Percentiles rank a stretch among this genome's conserved stretches.
phyloP scores from a whole-genome alignment of 2,329 filamentous ascomycete species.

The Fusarium compactum region DNA sequence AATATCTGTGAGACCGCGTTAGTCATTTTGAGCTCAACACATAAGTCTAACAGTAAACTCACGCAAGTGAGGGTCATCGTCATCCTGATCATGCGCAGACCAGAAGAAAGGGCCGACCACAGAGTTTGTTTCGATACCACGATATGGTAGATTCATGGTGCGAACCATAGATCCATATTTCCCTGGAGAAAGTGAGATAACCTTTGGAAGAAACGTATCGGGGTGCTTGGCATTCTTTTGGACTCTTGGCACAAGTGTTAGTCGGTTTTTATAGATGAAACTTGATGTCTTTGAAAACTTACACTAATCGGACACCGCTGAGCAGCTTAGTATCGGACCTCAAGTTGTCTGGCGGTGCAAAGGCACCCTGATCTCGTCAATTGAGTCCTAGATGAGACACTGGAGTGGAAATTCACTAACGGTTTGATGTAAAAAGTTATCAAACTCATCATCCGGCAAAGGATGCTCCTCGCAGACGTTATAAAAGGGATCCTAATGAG shows the following conservation, averaged over 20 bases:
- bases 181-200: slow-evolving; percentile 64
- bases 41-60: slow-evolving; percentile 44
- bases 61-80: slow-evolving; percentile 69
- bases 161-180: slow-evolving; percentile 69
- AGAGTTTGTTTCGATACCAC: slow-evolving; percentile 68
- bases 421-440: slow-evolving; percentile 65
- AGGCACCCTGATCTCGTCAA: slow-evolving; percentile 61
- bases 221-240: slow-evolving; percentile 67
- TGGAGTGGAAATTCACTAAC: slow-evolving; percentile 49
- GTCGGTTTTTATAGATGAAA: not conserved
- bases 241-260: slow-evolving; percentile 55
- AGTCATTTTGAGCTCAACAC: not conserved
- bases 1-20: slow-evolving; percentile 59
- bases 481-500: slow-evolving; percentile 61
- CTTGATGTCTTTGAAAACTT: slow-evolving; percentile 47
- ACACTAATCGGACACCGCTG: slow-evolving; percentile 68
- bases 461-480: slow-evolving; percentile 65
- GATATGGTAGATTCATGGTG: slow-evolving; percentile 64
- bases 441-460: slow-evolving; percentile 66
- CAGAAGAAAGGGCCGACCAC: slow-evolving; percentile 74
- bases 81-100: slow-evolving; percentile 67
- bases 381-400: not conserved
- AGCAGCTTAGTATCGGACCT: slow-evolving; percentile 59
- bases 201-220: slow-evolving; percentile 68
- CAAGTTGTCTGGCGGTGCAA: slow-evolving; percentile 59